Evolutionary conservation across 345 rosid species (phyloP), one percentile per base, ranked within the genome.

Genomic region (Aethionema arabicum): DNA sequence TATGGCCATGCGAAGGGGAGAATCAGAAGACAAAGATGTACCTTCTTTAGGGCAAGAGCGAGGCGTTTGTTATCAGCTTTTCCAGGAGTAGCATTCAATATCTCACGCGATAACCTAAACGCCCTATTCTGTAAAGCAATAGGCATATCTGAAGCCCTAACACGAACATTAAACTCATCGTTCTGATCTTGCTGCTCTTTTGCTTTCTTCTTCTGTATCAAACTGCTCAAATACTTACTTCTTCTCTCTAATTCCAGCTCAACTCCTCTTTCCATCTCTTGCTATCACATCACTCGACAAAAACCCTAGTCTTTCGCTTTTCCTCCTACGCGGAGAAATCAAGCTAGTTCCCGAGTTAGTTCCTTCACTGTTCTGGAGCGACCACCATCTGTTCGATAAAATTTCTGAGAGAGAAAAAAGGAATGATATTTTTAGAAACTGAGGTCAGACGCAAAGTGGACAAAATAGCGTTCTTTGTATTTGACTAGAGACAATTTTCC

Each of bases 11-110:
- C 51, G 31, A 67, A 14, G 58, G 0, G 55, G 32, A 36, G 7
- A 52, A 52, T 27, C 32, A 51, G 27, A 14, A 46, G 47, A 56
- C 12, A 72, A 66, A 36, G 65, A 61, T 47, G 44, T 49, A 85
- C 97, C 97, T 87, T 93, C 76, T 93, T 93, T 5, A 90, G 95
- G 12, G 97, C 82, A 52, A 85, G 90, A 32, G 99, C 99, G 10
- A 93, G 83, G 61, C 91, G 82, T 76, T 89, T 93, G 71, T 90
- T 90, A 69, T 87, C 97, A 42, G 87, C 78, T 49, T 93, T 93
- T 12, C 80, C 80, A 74, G 87, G 80, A 73, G 76, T 85, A 65
- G 91, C 74, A 72, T 90, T 90, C 60, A 93, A 88, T 50, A 66
- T 83, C 33, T 90, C 81, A 67, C 97, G 90, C 6, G 99, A 85